Evolutionary conservation across 768 basidiomycete genomes (phyloP).

Genomic region (Russula vinacea): DNA sequence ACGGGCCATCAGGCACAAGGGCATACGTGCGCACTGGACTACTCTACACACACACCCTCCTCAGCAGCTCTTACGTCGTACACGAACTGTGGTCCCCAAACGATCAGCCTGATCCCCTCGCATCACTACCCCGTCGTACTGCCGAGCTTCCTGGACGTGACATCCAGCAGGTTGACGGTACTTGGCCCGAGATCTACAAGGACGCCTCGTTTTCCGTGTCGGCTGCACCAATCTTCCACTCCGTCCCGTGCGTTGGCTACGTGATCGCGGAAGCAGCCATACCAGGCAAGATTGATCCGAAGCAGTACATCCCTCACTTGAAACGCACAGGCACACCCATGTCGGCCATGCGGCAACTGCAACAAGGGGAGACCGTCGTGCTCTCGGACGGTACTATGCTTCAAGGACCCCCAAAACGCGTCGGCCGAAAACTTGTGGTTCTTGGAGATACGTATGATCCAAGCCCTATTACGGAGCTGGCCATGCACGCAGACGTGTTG

Average conservation of each 20-base stretch:
- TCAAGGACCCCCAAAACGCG: constrained; percentile 59
- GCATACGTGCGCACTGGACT: constrained; percentile 72
- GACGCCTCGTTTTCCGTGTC: constrained; percentile 58
- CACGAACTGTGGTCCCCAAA: constrained; percentile 72
- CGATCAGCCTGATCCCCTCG: constrained; percentile 45
- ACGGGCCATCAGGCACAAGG: constrained; percentile 80
- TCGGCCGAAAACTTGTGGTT: constrained; percentile 74
- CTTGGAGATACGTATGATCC: constrained; percentile 86
- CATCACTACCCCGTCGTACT: constrained; percentile 43
- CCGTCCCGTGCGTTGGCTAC: constrained; percentile 78
- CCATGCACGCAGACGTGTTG: constrained; percentile 64
- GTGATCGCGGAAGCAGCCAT: constrained; percentile 67
- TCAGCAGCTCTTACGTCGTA: constrained; percentile 68
- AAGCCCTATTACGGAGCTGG: constrained; percentile 58
- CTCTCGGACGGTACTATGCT: constrained; percentile 73
- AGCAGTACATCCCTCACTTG: constrained; percentile 62
- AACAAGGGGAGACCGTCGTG: constrained; percentile 58
- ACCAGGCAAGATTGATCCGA: constrained; percentile 73
- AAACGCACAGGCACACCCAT: constrained; percentile 68
- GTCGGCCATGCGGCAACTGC: constrained; percentile 61
- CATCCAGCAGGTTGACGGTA: constrained; percentile 54
- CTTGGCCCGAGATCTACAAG: constrained; percentile 65
- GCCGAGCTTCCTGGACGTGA: constrained; percentile 66
- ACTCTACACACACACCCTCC: constrained; percentile 61
- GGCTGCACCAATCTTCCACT: constrained; percentile 76